Percentiles rank a stretch among this genome's conserved stretches.
phyloP scores from a whole-genome alignment of 2,329 filamentous ascomycete species.

The Diplodia sapinea region DNA sequence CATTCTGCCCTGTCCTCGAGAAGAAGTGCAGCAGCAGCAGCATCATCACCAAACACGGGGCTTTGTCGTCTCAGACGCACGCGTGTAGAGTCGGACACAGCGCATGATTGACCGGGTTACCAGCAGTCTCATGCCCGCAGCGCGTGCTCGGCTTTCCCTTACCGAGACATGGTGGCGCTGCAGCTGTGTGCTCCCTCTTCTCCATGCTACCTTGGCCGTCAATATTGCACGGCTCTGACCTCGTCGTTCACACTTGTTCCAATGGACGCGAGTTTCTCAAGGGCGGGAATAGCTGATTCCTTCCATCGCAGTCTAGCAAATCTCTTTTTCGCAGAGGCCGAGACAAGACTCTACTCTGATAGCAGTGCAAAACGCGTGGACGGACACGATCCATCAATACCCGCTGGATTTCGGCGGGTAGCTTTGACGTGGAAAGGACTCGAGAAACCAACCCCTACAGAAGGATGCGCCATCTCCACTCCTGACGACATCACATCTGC shows the following conservation, averaged over 20 bases:
- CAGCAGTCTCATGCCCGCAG: background rate
- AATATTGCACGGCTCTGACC: background rate
- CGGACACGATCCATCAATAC: background rate
- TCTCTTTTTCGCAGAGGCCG: background rate
- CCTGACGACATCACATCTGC: background rate
- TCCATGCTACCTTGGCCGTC: background rate
- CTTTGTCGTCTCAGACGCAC: background rate
- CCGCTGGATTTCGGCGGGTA: background rate
- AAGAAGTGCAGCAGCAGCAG: background rate
- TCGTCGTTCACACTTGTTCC: background rate
- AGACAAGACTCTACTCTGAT: background rate
- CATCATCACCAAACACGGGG: background rate
- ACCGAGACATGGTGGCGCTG: background rate
- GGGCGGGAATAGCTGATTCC: background rate
- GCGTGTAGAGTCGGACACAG: background rate
- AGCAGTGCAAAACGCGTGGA: background rate
- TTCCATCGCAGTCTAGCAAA: background rate
- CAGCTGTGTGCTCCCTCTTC: background rate
- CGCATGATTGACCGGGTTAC: background rate
- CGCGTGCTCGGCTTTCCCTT: background rate
- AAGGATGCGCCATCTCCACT: background rate
- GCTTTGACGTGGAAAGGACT: background rate
- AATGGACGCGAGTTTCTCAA: background rate
- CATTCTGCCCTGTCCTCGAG: background rate
- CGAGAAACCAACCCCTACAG: background rate